Conservation (phyloP, 202 grass and related monocot species). For the Dendrocalamus latiflorus region DNA sequence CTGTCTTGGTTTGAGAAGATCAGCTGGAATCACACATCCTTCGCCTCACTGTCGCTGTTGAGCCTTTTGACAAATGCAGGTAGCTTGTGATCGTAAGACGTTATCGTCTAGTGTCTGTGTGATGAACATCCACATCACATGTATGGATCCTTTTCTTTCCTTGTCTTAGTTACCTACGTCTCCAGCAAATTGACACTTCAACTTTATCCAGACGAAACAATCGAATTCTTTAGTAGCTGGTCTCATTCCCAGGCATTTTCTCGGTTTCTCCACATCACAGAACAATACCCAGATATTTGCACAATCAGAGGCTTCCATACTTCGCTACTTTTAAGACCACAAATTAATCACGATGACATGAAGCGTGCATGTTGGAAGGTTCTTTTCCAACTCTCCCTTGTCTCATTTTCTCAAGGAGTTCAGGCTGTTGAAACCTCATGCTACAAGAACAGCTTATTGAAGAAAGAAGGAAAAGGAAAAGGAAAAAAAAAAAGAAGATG, state of each 20-base stretch:
- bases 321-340: neutral
- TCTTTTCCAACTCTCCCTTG: neutral
- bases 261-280: neutral
- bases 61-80: conserved; percentile 35
- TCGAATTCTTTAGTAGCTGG: neutral
- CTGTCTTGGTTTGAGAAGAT: too few relatives aligned
- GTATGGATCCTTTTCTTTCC: neutral
- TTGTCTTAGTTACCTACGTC: neutral
- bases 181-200: neutral
- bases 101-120: neutral
- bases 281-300: neutral
- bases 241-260: neutral
- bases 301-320: neutral
- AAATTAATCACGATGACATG: neutral
- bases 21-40: neutral
- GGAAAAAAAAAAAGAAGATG: neutral
- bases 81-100: neutral
- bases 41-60: neutral
- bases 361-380: neutral
- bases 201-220: neutral
- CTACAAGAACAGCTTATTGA: conserved; percentile 4
- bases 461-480: neutral
- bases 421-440: neutral
- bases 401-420: neutral
- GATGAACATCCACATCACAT: neutral